Base-by-base conservation (phyloP, 139 green algal species). In the Marvania coccoides region DNA sequence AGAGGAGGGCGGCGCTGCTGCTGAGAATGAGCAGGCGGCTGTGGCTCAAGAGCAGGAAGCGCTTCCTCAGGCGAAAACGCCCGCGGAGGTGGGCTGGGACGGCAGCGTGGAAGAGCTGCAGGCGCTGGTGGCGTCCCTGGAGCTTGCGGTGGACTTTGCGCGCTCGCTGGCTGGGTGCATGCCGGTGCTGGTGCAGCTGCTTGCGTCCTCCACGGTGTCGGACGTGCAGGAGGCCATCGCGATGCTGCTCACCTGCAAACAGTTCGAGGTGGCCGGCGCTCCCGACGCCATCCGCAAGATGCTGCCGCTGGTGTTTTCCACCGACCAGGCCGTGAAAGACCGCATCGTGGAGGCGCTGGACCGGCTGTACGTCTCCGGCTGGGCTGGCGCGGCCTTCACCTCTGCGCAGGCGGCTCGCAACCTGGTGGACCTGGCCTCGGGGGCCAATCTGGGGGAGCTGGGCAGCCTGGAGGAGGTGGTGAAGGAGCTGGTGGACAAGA, bases 281-380 rank as follows among this genome's bases (percentile, higher is more conserved):
- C 48, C 62, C 15, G 65, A 58, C 9, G 71, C 78, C 2, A 73
- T 86, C 60, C 75, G 83, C 31, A 76, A 72, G 35, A 92, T 91
- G 74, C 86, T 95, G 69, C 84, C 90, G 3, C 83, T 97, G 31
- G 74, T 96, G 10, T 96, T 96, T 74, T 85, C 78, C 15, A 67
- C 73, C 19, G 87, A 96, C 54, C 75, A 84, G 58, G 70, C 70
- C 36, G 13, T 82, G 15, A 82, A 80, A 47, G 73, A 89, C 15
- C 78, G 83, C 4, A 86, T 95, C 8, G 68, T 91, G 48, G 85
- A 90, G 36, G 88, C 86, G n/a, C 63, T 86, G 48, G 73, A 87
- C 47, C 72, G 83, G 54, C 71, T 89, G 54, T 83, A 87, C 77
- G 47, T 91, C 19, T 67, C 71, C 29, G 73, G 73, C 33, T 74